These are phyloP conservation scores for Prunella vulgaris DNA, from an alignment of 257 asterid genomes.

Conservation along the genomic window DNA sequence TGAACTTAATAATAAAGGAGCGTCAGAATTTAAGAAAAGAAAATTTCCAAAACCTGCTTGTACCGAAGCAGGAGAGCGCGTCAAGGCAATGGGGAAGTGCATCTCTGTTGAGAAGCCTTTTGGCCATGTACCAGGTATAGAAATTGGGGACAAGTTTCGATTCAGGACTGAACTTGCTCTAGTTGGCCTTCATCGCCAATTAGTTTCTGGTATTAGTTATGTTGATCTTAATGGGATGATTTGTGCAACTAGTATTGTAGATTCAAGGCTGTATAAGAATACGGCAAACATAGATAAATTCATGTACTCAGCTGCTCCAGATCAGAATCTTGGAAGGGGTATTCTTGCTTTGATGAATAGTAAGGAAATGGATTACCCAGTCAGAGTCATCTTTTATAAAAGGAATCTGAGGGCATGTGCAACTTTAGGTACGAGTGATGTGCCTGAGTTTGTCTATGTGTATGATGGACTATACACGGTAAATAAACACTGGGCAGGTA, in stretches of 20 bases:
- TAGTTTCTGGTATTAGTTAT: conserved; percentile 49
- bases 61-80: conserved; percentile 8
- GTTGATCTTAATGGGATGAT: conserved; percentile 23
- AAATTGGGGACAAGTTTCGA: conserved; percentile 63
- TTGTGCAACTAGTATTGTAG: conserved; percentile 62
- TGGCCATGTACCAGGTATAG: conserved; percentile 63
- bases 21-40: background rate
- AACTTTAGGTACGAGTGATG: too few species aligned
- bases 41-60: background rate
- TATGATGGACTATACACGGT: too few species aligned
- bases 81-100: conserved; percentile 17
- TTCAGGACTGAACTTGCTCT: conserved; percentile 57
- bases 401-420: too few species aligned
- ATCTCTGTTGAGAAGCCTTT: conserved; percentile 16
- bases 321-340: too few species aligned
- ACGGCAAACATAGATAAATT: conserved; percentile 1
- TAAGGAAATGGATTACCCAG: too few species aligned
- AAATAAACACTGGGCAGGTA: too few species aligned
- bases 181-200: conserved; percentile 55
- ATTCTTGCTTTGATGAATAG: too few species aligned
- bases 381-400: too few species aligned
- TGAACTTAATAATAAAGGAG: conserved; percentile 32
- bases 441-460: too few species aligned
- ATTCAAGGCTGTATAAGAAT: conserved; percentile 54
- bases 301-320: too few species aligned